Evolutionary conservation across 345 rosid species (phyloP), one percentile per base, ranked within the genome.

Genomic region (Hypericum androsaemum): DNA sequence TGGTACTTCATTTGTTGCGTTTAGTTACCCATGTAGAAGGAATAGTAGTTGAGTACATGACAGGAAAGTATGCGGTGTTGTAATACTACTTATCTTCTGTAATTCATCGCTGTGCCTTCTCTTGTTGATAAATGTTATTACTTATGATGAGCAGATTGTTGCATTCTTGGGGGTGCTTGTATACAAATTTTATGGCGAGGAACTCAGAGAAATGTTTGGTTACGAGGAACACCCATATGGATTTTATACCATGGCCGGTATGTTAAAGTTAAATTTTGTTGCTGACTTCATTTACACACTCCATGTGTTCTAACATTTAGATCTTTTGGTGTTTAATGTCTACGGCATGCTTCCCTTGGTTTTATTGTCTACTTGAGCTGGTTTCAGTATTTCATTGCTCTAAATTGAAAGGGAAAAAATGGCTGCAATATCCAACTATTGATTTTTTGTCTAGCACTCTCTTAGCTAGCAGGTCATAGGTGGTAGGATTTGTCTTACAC

Each of bases 191-290:
- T 94, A 88, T 14, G 99, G 97, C 7, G 95, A 83, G 55, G 97
- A 92, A 63, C 77, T 92, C 54, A 81, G 95, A 49, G 98, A 92
- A 69, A 92, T 88, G 90, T 92, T 92, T 63, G 97, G 95, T 63
- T 92, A 88, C 47, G 98, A 88, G 53, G 97, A 94, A 58, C 99
- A 94, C 71, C 99, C 99, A 15, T 88, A 86, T 68, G 99, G 87
- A 8, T 94, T 94, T 66, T 94, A 94, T 63, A 82, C 94, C 9
- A 82, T 94, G 83, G 94, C 95, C 56, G 99, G 99, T 94, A 77
- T 4, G 70, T 43, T 38, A 1, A 10, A 14, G 5, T 28, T 41
- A 36, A 32, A 7, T 56, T 35, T 39, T 43, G 41, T 39, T 13
- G 3, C 46, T 43, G 46, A 5, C n/a, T 13, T 9, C 46, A 43